Percentiles rank a stretch among this genome's conserved stretches.
phyloP scores from a whole-genome alignment of 2,329 filamentous ascomycete species.

The Claviceps quebecensis region DNA sequence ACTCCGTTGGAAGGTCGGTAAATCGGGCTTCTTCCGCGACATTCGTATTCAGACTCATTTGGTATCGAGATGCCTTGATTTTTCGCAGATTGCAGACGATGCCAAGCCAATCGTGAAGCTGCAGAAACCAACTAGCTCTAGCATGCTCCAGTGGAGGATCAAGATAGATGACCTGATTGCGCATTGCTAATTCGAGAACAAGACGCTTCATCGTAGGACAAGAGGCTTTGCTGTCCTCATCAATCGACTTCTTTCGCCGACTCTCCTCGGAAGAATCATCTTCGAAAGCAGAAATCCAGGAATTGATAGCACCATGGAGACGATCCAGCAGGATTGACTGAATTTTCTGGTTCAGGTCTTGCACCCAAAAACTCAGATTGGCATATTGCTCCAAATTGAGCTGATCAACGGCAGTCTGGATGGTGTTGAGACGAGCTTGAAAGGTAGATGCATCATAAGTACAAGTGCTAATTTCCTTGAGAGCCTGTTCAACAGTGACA shows the following conservation, averaged over 20 bases:
- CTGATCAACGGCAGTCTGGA: slow-evolving; percentile 89
- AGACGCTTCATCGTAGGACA: slow-evolving; percentile 56
- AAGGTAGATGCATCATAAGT: slow-evolving; percentile 71
- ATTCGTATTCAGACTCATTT: slow-evolving; percentile 64
- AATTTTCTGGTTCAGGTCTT: slow-evolving; percentile 72
- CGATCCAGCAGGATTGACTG: slow-evolving; percentile 68
- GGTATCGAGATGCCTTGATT: slow-evolving; percentile 89
- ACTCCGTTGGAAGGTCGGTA: slow-evolving; percentile 70
- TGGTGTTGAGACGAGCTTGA: slow-evolving; percentile 63
- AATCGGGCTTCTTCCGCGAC: slow-evolving; percentile 59
- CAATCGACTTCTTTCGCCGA: slow-evolving; percentile 34
- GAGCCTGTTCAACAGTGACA: slow-evolving; percentile 63
- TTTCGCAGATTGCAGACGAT: slow-evolving; percentile 85
- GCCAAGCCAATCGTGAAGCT: slow-evolving; percentile 87
- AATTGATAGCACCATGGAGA: slow-evolving; percentile 66
- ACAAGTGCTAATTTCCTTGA: slow-evolving; percentile 73
- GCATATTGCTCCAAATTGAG: slow-evolving; percentile 93
- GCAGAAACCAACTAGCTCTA: slow-evolving; percentile 81
- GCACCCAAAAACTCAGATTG: slow-evolving; percentile 84
- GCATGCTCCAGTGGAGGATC: slow-evolving; percentile 88
- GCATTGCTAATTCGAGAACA: slow-evolving; percentile 90
- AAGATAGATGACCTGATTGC: slow-evolving; percentile 92
- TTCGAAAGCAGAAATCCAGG: slow-evolving; percentile 81
- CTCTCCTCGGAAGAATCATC: slow-evolving; percentile 40
- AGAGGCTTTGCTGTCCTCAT: slow-evolving; percentile 33